Evolutionary conservation across 176 grass and related monocot species (phyloP).

Genomic region (Triticum monococcum): DNA sequence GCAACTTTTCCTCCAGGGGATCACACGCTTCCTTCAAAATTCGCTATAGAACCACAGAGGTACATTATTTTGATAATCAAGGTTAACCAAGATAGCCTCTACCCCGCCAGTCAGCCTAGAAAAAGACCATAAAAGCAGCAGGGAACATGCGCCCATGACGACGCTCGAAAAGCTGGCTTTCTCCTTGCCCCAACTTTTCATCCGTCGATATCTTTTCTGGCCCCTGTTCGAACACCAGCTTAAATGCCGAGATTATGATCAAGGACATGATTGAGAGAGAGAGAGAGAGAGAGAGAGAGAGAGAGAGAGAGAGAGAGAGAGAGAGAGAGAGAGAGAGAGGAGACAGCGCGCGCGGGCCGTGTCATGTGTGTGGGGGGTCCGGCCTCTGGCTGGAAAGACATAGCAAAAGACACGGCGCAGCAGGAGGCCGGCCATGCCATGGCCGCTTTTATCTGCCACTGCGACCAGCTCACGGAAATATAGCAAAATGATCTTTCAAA

Average conservation of each 20-base stretch:
- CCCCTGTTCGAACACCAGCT: constrained; percentile 1
- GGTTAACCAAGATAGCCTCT: background rate
- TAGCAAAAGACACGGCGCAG: constrained; percentile 14
- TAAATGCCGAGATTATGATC: constrained; percentile 32
- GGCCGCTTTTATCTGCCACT: background rate
- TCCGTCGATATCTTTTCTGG: background rate
- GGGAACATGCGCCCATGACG: constrained; percentile 38
- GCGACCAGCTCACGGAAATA: background rate
- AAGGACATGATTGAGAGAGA: constrained; percentile 19
- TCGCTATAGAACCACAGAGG: too few relatives aligned
- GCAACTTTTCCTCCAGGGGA: background rate
- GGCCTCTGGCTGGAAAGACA: constrained; percentile 3
- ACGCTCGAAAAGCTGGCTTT: constrained; percentile 4
- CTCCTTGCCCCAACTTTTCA: background rate
- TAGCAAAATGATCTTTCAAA: background rate
- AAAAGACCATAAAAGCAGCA: background rate
- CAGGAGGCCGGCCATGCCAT: background rate
- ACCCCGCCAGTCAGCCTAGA: background rate
- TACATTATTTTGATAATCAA: background rate
- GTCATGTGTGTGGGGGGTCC: background rate
- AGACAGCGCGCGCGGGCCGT: background rate
- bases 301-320: background rate
- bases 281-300: background rate
- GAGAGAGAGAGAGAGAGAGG: background rate
- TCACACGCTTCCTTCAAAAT: too few relatives aligned